Evolutionary conservation across 768 basidiomycete genomes (phyloP), one percentile per base, ranked within the genome.

Genomic region (Hygrocybe punicea): DNA sequence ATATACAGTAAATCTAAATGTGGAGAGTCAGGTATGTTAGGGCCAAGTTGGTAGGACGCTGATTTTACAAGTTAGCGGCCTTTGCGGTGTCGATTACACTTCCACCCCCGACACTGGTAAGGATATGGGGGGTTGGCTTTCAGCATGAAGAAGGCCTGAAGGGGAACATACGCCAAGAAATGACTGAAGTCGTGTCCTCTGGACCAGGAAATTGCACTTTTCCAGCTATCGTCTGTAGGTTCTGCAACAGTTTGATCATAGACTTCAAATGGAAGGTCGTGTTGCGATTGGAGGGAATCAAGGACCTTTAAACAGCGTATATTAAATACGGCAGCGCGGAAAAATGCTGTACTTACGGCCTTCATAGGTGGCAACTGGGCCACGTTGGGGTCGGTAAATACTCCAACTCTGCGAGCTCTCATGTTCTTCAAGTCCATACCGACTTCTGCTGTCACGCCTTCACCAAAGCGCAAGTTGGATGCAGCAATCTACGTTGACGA

Each of bases 41-140:
- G 40, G 19, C 16, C 19, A 23, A 48, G 35, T 17, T 34, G 3
- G 24, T 35, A 6, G 46, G 16, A 25, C 21, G 39, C 34, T n/a
- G 11, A 16, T 64, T 80, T 51, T 67, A 91, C 83, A 98, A 65
- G 73, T 98, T 98, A 33, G 96, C 94, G 6, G 93, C 84, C 70
- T 98, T 98, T 53, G 94, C 91, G 0, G 94, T 97, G 68, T 97
- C 95, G 67, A 97, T 97, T 23, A 93, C 91, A 64, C 90, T 93
- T 61, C 93, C 93, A n/a, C 93, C 93, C 59, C 93, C 92, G 29
- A 94, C 86, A 39, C 91, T 90, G 25, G 6, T 29, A 8, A 29
- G 29, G 29, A 29, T 8, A 29, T 1, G 6, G 5, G 34, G 29
- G 61, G 24, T 59, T n/a, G 37, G 48, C 16, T 60, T 17, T 48